Evolutionary conservation across 2,329 filamentous ascomycete species (phyloP).

Genomic region (Penicillium sp.): DNA sequence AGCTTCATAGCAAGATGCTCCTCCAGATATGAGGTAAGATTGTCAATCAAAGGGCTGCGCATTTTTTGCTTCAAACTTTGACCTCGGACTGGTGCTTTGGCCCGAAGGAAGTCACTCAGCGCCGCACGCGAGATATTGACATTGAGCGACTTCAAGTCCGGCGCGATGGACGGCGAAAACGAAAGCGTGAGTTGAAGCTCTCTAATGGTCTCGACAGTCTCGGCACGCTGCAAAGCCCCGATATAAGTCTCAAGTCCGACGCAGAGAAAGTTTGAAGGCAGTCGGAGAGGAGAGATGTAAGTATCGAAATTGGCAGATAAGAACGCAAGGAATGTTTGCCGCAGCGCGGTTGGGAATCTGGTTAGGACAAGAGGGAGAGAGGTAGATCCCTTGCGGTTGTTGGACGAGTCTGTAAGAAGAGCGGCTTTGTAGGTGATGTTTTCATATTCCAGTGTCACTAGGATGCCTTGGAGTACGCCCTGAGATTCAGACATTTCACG

Average conservation of each 20-base stretch:
- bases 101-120: slow-evolving; percentile 21
- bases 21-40: slow-evolving; percentile 38
- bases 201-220: slow-evolving; percentile 33
- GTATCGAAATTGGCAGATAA: slow-evolving; percentile 53
- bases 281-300: slow-evolving; percentile 46
- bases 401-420: slow-evolving; percentile 44
- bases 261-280: slow-evolving; percentile 50
- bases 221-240: slow-evolving; percentile 11
- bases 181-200: slow-evolving; percentile 43
- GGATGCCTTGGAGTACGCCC: slow-evolving; percentile 41
- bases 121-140: slow-evolving; percentile 36
- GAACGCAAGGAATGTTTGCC: slow-evolving; percentile 53
- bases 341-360: slow-evolving; percentile 52
- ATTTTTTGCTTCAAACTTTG: slow-evolving; percentile 11
- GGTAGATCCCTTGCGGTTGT: slow-evolving; percentile 41
- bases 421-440: slow-evolving; percentile 52
- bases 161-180: slow-evolving; percentile 38
- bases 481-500: slow-evolving; percentile 24
- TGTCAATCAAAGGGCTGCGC: slow-evolving; percentile 15
- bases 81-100: neutral
- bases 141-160: slow-evolving; percentile 36
- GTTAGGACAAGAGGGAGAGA: slow-evolving; percentile 53
- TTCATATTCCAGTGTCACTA: slow-evolving; percentile 53
- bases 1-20: slow-evolving; percentile 43
- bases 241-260: slow-evolving; percentile 44